Evolutionary conservation across 176 grass and related monocot genomes (phyloP), one percentile per base, ranked within the genome.

Genomic region (Pharus latifolius): DNA sequence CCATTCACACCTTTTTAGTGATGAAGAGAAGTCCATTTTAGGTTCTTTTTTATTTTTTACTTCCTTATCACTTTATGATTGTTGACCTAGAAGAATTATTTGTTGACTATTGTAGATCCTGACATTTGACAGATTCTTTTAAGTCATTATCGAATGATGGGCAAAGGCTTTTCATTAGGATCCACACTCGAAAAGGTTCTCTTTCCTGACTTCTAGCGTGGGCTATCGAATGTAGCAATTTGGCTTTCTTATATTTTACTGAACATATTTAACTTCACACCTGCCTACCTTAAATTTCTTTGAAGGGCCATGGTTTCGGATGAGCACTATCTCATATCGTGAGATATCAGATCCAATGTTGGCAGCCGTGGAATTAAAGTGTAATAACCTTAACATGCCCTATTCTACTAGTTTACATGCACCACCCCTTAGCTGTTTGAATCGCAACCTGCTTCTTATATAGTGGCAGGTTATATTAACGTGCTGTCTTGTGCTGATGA

Each of bases 131-230:
- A 98, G 89, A 67, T 45, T 85, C 78, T 70, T 88, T 98, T 70
- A 82, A 82, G 19, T 88, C 53, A 6, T 78, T 98, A 54, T 85
- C 81, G 12, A 57, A 90, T 85, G 86, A 84, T 72, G 78, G 20
- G 25, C 94, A 98, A 79, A 67, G 78, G n/a, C 94, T 98, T 80
- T 98, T 98, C 53, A 72, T 98, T 53, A 91, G 87, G 64, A 70
- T 98, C 69, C 93, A 92, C 80, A 85, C 70, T 75, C 89, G 89
- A 88, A 98, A 98, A 90, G 94, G 89, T 90, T 81, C 37, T 38
- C 26, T 80, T 67, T 57, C 20, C 40, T 61, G 43, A 49, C 37
- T 52, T 77, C 37, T 12, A 72, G 67, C 63, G 33, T 24, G 82
- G 69, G 30, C 7, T 71, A 29, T n/a, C n/a, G 53, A 57, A 66